Evolutionary conservation across 805 yeast genomes (phyloP), one percentile per base, ranked within the genome.

Genomic region (Cyberlindnera americana): DNA sequence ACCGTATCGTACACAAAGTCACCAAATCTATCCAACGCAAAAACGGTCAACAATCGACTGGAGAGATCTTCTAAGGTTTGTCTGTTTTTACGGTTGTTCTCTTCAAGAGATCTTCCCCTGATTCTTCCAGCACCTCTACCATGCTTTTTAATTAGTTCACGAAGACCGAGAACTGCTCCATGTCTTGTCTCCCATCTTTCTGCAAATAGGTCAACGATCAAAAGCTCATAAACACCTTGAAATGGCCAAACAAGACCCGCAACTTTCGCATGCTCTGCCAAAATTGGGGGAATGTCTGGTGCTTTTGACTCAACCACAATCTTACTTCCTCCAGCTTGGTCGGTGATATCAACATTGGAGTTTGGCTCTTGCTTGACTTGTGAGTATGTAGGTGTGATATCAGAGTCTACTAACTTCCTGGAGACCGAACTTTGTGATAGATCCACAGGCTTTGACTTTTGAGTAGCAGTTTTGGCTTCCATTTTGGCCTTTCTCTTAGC

Each of bases 1-100:
- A 93, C 99, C 6, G 95, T 95, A 57, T 93, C 99, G 30, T 95
- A 83, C 23, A 93, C 95, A 61, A 86, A 93, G 66, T 93, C 99
- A 33, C 97, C 98, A 64, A 93, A 93, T 52, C 98, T 67, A 64
- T 93, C 99, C 38, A 93, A 67, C 3, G 97, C 91, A 61, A 93
- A 87, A 11, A 93, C 68, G 6, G 95, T 83, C 54, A 95, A 72
- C 33, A 93, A 58, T 46, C 97, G 72, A 15, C 93, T 87, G 3
- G 95, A 83, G 41, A 91, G 69, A 62, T 93, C 98, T 60, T 93
- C 96, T 25, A 93, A 67, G 38, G 90, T 83, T 32, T 70, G 73
- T 14, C 67, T 63, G 55, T 91, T 93, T 46, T 81, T 71, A 5
- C 48, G 40, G 48, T 78, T 77, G 55, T 93, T 93, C 48, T 84